Percentiles rank a stretch among this genome's conserved stretches.
Evolutionary conservation across 306 rosid species (phyloP).

Genomic region (Gastrolobium bilobum): DNA sequence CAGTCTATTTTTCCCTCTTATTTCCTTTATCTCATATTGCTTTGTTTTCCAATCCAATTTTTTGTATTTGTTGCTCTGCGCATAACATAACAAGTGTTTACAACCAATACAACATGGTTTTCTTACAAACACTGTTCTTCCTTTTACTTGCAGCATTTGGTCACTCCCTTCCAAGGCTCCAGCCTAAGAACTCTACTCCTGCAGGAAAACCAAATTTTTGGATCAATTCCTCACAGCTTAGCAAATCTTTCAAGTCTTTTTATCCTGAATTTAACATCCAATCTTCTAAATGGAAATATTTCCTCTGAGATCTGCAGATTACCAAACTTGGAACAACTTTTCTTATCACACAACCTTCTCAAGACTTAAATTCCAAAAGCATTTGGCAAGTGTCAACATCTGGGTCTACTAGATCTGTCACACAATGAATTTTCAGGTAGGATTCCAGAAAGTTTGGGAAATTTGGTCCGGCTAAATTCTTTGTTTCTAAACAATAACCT

Average conservation of each 20-base stretch:
- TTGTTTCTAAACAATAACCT: constrained; percentile 76
- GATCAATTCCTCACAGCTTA: constrained; percentile 66
- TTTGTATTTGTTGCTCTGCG: too few relatives aligned
- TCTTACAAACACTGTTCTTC: constrained; percentile 53
- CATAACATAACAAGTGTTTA: too few relatives aligned
- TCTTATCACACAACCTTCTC: constrained; percentile 65
- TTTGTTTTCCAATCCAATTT: too few relatives aligned
- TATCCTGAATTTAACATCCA: constrained; percentile 65
- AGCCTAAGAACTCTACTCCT: constrained; percentile 42
- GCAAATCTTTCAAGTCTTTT: constrained; percentile 62
- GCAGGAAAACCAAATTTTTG: constrained; percentile 70
- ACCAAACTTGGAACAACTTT: constrained; percentile 62
- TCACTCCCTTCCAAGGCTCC: constrained; percentile 28
- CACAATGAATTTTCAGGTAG: constrained; percentile 62
- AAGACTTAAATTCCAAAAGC: constrained; percentile 57
- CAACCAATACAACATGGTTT: constrained; percentile 48
- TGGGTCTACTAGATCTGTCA: constrained; percentile 74
- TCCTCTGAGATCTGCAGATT: constrained; percentile 54
- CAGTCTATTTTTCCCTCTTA: too few relatives aligned
- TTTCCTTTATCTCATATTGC: too few relatives aligned
- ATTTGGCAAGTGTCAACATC: constrained; percentile 50
- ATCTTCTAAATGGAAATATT: constrained; percentile 66
- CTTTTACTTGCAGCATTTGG: constrained; percentile 53
- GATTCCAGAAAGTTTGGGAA: constrained; percentile 65
- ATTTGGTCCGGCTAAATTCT: constrained; percentile 52